Base-by-base conservation (phyloP, 306 rosid species). In the Hippophae rhamnoides region DNA sequence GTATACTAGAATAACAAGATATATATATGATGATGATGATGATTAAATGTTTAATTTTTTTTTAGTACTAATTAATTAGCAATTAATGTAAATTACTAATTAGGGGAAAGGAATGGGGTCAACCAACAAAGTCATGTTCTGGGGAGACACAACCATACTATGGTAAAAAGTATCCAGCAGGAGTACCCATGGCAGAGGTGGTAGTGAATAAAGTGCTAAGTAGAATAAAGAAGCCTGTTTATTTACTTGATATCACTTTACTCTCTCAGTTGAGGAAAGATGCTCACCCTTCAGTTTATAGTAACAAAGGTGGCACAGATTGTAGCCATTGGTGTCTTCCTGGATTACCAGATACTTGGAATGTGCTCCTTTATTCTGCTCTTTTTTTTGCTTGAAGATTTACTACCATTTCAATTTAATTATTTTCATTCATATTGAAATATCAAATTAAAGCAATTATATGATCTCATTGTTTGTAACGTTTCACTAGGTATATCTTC, bases 301-400 rank as follows among this genome's bases (percentile, higher is more conserved):
- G 96, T 61, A 80, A 82, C 0, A 81, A 62, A 47, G 5, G 73
- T 54, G 72, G 80, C 41, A 64, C 53, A 7, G 98, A 92, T 62
- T 92, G 98, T 63, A 92, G 98, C 76, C 98, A 92, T 4, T 92
- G 98, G 98, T 92, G 98, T 52, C 95, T 92, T 52, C 98, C 98
- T 0, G 98, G 98, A 0, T 72, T 92, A 41, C 95, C 98, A 10
- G 98, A 92, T 72, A 92, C 98, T 27, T 92, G 98, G 98, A 92
- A 92, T 60, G 54, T 83, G 63, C 89, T 92, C 51, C 75, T 92
- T 0, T 75, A 61, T 74, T 92, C 95, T 3, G 66, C 79, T 67
- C 87, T 90, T 42, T 72, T 82, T 64, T 72, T 82, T 64, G 38
- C 57, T 63, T 88, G 70, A 82, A 13, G 54, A 54, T 13, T 38